Evolutionary conservation across 352 stramenopile genomes (phyloP).

Genomic region (Globisporangium apiculatum): DNA sequence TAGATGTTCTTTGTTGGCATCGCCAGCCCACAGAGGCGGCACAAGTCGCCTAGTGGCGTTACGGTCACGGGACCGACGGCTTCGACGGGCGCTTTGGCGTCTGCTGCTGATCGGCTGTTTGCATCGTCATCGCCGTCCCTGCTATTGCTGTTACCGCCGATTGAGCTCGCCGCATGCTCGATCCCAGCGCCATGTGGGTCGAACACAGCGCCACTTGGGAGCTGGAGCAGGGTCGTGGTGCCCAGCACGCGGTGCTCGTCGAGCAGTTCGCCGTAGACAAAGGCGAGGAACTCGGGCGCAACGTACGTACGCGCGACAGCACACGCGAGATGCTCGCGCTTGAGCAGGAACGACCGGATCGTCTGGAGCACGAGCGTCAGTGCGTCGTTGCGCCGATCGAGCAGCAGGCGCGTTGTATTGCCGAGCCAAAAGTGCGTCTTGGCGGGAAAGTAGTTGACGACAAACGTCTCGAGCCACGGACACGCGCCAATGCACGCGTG

Average conservation of each 20-base stretch:
- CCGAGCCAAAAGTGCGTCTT: constrained; percentile 16
- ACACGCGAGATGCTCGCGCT: constrained; percentile 36
- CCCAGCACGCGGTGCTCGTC: constrained; percentile 7
- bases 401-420: constrained; percentile 6
- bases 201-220: background rate
- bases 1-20: constrained; percentile 20
- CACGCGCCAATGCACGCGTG: constrained; percentile 43
- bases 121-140: background rate
- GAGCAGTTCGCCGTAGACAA: constrained; percentile 27
- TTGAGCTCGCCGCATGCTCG: background rate
- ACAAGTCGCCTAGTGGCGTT: background rate
- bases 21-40: constrained; percentile 16
- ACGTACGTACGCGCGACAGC: constrained; percentile 20
- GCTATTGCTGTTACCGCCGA: background rate
- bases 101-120: background rate
- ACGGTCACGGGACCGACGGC: too few species aligned
- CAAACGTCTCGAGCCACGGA: constrained; percentile 45
- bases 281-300: constrained; percentile 23
- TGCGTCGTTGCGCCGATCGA: constrained; percentile 25
- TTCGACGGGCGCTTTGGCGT: too few species aligned
- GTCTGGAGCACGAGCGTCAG: constrained; percentile 29
- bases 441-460: constrained; percentile 33
- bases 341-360: constrained; percentile 29
- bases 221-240: background rate
- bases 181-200: background rate